Evolutionary conservation across 352 stramenopile species (phyloP).

Genomic region (Globisporangium barbulae): DNA sequence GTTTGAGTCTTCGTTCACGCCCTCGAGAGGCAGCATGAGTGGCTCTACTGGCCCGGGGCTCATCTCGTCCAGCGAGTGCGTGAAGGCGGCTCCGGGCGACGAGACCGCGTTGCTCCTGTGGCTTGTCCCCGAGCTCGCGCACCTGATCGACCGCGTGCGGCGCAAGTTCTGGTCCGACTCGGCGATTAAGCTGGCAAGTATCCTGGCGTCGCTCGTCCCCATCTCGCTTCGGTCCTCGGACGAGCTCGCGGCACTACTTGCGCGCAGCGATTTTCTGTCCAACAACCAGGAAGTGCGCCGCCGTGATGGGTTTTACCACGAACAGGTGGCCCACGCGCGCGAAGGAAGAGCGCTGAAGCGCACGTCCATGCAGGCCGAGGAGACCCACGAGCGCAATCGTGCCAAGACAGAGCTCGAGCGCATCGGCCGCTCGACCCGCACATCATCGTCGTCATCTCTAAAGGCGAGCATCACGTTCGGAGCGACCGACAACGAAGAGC

Average conservation of each 20-base stretch:
- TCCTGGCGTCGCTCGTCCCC: slow-evolving; percentile 59
- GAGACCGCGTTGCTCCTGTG: slow-evolving; percentile 76
- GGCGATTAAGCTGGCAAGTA: slow-evolving; percentile 61
- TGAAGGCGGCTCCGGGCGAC: slow-evolving; percentile 65
- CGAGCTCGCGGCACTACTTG: slow-evolving; percentile 51
- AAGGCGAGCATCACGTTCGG: slow-evolving; percentile 11
- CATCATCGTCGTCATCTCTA: slow-evolving; percentile 18
- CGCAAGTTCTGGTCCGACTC: slow-evolving; percentile 71
- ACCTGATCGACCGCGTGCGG: slow-evolving; percentile 62
- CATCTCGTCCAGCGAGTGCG: slow-evolving; percentile 48
- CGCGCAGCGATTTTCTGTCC: slow-evolving; percentile 50
- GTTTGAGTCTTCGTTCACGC: slow-evolving; percentile 73
- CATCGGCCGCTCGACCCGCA: slow-evolving; percentile 62
- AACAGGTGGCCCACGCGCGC: slow-evolving; percentile 77
- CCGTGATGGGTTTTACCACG: slow-evolving; percentile 80
- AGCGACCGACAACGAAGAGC: slow-evolving; percentile 21
- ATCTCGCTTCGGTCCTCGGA: slow-evolving; percentile 66
- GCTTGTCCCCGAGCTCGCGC: slow-evolving; percentile 69
- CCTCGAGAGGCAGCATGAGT: slow-evolving; percentile 31
- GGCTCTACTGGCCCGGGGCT: slow-evolving; percentile 23
- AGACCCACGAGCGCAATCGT: slow-evolving; percentile 60
- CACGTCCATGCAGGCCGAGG: slow-evolving; percentile 45
- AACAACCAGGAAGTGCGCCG: slow-evolving; percentile 78
- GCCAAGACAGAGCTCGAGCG: slow-evolving; percentile 63
- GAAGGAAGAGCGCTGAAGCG: slow-evolving; percentile 64